Evolutionary conservation across 805 yeast genomes (phyloP), one percentile per base, ranked within the genome.

Genomic region (Pichia occidentalis): DNA sequence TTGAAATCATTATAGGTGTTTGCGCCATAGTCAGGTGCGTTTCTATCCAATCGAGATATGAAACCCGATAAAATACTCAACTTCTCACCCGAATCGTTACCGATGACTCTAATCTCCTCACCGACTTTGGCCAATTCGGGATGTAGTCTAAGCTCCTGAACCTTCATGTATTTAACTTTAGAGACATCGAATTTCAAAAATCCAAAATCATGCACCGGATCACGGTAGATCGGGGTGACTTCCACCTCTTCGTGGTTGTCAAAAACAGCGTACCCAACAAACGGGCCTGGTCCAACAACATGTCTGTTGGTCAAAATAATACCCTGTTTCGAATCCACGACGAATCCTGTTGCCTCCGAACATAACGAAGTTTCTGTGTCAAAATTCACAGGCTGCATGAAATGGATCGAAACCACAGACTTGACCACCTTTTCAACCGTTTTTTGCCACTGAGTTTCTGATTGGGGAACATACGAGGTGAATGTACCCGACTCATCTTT

Each of bases 21-120:
- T 20, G 77, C 77, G 34, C 96, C 97, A 53, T 88, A 88, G 47
- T 85, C 95, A 2, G 97, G 97, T 5, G 96, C 94, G 56, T 87
- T 87, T 67, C 97, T 77, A 62, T 87, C 96, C 42, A 86, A 62
- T 56, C 96, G 75, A 14, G 80, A 73, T 25, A 81, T 82, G 59
- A 87, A 85, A 24, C 97, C 97, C 2, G 95, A 75, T 49, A 87
- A 65, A 51, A 88, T 88, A 34, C 94, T 80, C 32, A 88, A 67
- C 60, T 88, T 87, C 58, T 88, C 97, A 54, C 96, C 97, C 11
- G 95, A 94, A 64, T 88, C 97, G 60, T 88, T 88, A 67, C 97
- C 97, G 26, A 88, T 88, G 21, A 88, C 95, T 52, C 96, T 73
- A 53, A 88, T 87, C 57, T 88, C 97, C 27, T 85, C 75, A 25